Base-by-base conservation (phyloP, 805 yeast species). In the Starmerella etchellsii region DNA sequence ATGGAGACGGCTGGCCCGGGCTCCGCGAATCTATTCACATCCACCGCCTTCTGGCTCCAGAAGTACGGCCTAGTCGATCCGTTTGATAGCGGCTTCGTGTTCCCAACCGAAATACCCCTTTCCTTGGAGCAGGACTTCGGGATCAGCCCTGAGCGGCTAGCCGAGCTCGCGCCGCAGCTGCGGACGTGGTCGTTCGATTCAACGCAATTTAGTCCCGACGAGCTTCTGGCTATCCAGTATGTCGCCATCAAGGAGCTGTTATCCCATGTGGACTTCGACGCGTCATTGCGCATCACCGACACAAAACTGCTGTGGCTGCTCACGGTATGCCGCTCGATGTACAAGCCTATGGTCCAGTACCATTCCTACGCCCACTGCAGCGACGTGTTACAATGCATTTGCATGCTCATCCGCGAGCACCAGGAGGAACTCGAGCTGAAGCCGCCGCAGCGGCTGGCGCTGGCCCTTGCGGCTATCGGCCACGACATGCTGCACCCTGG, bases 401-500 rank as follows among this genome's bases (percentile, higher is more conserved):
- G 63, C 78, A 69, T 57, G 18, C 38, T 44, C 6, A 31, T 35
- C 18, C 16, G 27, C 23, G 26, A 24, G 30, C 19, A 31, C 26
- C 26, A 34, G 13, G 14, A 24, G n/a, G 31, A 18, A 16, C 38
- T 43, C 44, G 21, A 31, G 5, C 31, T 37, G 16, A 4, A n/a
- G 16, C 68, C 62, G 41, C 52, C 56, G 24, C 78, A 78, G 50
- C 66, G 69, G 2, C 61, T 81, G 35, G 72, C 80, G 1, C 61
- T 84, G 22, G 68, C 82, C 26, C 64, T 87, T 11, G 81, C 95
- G 0, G 91, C 95, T 1, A 62, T 87, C 32, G 97, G 97, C 39
- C 98, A 91, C 62, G 98, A 91, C 59, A 75, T 82, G 25, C 94
- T 95, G 19, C 98, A 91, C 60, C 97, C 97, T 0, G 98, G 97